Conservation (phyloP, 2,329 filamentous ascomycete genomes). For the Paraphaeosphaeria minitans region DNA sequence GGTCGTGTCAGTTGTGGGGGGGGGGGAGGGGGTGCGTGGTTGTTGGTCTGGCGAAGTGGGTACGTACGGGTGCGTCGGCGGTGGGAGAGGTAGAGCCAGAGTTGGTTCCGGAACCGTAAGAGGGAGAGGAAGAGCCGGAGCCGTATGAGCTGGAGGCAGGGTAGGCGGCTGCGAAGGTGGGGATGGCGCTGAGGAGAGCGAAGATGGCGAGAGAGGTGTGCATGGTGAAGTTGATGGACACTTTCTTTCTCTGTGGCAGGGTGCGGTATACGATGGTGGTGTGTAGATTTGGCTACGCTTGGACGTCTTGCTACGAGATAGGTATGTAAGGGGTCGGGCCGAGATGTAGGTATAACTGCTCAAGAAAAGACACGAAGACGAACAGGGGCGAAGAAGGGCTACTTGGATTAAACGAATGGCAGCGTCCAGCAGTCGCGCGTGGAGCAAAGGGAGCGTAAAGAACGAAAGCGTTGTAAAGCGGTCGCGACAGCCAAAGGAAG, state of each 20-base stretch:
- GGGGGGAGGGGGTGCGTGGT: neutral
- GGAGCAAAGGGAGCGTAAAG: slow-evolving; percentile 9
- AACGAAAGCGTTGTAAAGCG: slow-evolving; percentile 3
- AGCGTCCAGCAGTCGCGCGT: slow-evolving; percentile 2
- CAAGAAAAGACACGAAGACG: neutral
- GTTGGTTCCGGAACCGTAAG: slow-evolving; percentile 2
- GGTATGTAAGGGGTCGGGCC: neutral
- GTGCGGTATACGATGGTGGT: neutral
- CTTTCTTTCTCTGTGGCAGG: neutral
- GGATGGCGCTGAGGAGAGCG: slow-evolving; percentile 19
- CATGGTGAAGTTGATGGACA: slow-evolving; percentile 16
- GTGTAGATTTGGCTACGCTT: neutral
- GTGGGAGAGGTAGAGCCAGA: neutral
- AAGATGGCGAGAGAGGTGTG: slow-evolving; percentile 14
- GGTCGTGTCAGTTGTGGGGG: neutral
- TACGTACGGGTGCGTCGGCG: neutral
- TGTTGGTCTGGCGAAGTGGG: neutral
- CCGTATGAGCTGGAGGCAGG: slow-evolving; percentile 4
- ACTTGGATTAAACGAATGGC: slow-evolving; percentile 4
- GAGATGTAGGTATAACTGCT: neutral
- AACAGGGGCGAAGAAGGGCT: neutral
- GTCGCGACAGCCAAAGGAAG: slow-evolving; percentile 1
- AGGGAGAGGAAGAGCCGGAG: slow-evolving; percentile 1
- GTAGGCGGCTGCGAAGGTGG: slow-evolving; percentile 14
- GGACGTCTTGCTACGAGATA: neutral